These are phyloP conservation scores for Massariosphaeria phaeospora DNA, from an alignment of 495 filamentous ascomycete genomes.

Conservation along the genomic window DNA sequence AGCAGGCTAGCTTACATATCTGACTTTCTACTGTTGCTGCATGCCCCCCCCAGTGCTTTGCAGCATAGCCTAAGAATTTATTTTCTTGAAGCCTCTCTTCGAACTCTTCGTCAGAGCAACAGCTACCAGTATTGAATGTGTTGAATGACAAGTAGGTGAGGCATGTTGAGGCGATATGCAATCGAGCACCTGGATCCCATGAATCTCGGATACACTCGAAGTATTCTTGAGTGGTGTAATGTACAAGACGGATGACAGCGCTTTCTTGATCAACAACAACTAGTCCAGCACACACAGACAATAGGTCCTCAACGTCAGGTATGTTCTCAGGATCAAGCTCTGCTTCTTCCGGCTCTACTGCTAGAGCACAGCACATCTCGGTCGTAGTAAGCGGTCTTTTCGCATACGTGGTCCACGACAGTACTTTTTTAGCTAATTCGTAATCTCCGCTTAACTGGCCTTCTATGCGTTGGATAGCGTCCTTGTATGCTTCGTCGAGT, in stretches of 20 bases:
- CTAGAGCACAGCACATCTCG: constrained; percentile 9
- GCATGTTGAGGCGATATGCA: constrained; percentile 41
- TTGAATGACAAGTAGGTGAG: constrained; percentile 46
- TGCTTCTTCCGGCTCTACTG: constrained; percentile 8
- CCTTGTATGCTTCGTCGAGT: constrained; percentile 42
- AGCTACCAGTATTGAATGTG: constrained; percentile 36
- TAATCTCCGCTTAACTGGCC: constrained; percentile 31
- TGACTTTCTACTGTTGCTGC: constrained; percentile 31
- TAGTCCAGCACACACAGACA: constrained; percentile 51
- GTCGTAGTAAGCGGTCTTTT: constrained; percentile 10
- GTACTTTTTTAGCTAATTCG: constrained; percentile 9
- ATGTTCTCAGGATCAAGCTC: constrained; percentile 12
- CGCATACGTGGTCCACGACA: constrained; percentile 5
- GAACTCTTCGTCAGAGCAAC: constrained; percentile 34
- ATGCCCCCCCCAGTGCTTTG: constrained; percentile 47
- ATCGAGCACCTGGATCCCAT: constrained; percentile 41
- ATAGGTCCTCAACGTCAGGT: constrained; percentile 37
- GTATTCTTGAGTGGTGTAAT: constrained; percentile 53
- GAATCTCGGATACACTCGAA: constrained; percentile 40
- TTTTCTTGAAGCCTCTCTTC: constrained; percentile 33
- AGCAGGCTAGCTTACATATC: constrained; percentile 8
- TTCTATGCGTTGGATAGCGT: constrained; percentile 45
- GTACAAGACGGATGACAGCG: constrained; percentile 48
- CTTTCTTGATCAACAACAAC: constrained; percentile 48
- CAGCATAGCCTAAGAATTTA: constrained; percentile 44